Evolutionary conservation across 768 basidiomycete genomes (phyloP), one percentile per base, ranked within the genome.

Genomic region (Lentinula lateritia): DNA sequence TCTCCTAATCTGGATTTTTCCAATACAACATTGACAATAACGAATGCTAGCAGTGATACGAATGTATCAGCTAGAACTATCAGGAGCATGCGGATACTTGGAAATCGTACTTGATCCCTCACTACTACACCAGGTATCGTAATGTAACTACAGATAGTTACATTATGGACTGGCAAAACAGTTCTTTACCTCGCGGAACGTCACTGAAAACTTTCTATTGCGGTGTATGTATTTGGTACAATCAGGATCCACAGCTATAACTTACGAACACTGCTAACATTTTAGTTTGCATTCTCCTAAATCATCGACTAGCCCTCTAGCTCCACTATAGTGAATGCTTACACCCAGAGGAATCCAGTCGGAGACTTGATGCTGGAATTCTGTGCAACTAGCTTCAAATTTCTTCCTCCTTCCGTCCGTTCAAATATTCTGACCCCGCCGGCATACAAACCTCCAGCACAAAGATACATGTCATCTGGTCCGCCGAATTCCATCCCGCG

Each of bases 341-440:
- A 78, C 39, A 74, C 64, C 85, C 83, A 89, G 48, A 87, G 73
- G 69, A 89, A 89, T 20, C 82, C 76, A 61, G 86, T 80, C 16
- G 85, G 75, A 35, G 73, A 78, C 45, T 78, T 73, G 39, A 84
- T 69, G 46, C 73, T 66, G 50, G 74, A 70, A 62, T 80, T 75
- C 60, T 67, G 69, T 12, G 83, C 84, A n/a, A 89, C 64, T 60
- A 82, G 73, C 67, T 75, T 80, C 67, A 90, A 70, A 23, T 72
- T 76, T 67, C 72, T 82, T 0, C 88, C 89, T 2, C 82, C 83
- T 20, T 87, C 78, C 7, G 83, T 72, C 39, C 89, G 75, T 69
- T 91, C 86, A 62, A 85, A 92, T 9, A 92, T 71, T 70, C 88
- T 90, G 41, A 90, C 80, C 0, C 90, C 90, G 1, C 83, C 83